Evolutionary conservation across 163 green algal species (phyloP).

Genomic region (Chloromonas sp.): DNA sequence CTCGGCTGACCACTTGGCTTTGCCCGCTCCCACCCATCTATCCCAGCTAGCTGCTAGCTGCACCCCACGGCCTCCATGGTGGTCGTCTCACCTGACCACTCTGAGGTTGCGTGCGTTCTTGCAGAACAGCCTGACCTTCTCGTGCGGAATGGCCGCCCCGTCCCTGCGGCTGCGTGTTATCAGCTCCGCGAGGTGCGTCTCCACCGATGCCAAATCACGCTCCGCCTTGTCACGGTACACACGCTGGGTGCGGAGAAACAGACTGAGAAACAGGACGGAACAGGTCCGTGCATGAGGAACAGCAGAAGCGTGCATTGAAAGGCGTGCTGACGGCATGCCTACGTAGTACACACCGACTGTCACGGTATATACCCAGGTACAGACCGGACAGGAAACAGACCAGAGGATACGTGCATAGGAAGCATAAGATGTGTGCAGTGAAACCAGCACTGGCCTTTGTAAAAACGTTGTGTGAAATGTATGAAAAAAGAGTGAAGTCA

Average conservation of each 20-base stretch:
- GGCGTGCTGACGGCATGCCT: neutral
- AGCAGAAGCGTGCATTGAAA: neutral
- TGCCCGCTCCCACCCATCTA: neutral
- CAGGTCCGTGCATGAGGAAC: neutral
- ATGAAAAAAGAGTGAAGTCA: too few species aligned
- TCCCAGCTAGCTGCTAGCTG: neutral
- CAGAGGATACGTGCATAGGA: too few species aligned
- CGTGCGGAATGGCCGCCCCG: conserved; percentile 32
- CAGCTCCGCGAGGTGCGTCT: conserved; percentile 45
- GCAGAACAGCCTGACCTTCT: conserved; percentile 68
- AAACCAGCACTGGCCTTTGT: too few species aligned
- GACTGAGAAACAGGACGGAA: conserved; percentile 15
- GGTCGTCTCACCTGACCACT: conserved; percentile 36
- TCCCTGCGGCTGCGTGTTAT: conserved; percentile 49
- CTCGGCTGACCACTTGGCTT: neutral
- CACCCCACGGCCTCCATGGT: neutral
- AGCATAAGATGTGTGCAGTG: too few species aligned
- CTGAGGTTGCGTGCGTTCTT: conserved; percentile 74
- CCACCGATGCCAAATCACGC: conserved; percentile 60
- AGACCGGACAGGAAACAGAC: neutral
- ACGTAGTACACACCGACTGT: neutral
- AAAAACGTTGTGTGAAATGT: too few species aligned
- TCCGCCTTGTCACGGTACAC: conserved; percentile 78
- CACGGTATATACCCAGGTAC: neutral
- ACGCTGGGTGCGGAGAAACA: conserved; percentile 77